Base-by-base conservation (phyloP, 2,329 filamentous ascomycete species). In the Trichophyton benhamiae region DNA sequence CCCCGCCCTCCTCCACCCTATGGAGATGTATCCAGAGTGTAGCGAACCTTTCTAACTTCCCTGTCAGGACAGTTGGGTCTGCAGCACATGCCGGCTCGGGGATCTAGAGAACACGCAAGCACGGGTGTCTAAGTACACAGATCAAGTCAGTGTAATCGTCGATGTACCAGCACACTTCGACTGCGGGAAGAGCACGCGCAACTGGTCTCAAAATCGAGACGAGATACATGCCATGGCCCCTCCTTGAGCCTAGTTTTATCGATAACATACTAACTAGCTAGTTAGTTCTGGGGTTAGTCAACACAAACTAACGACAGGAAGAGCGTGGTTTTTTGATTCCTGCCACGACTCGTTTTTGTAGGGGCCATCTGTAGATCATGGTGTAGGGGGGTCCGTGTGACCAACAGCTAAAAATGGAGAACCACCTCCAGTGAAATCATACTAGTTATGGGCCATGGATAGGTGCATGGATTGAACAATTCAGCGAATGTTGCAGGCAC, bases 341-440 rank as follows among this genome's bases (percentile, higher is more conserved):
- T 53, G 49, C 49, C 49, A 53, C 49, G 49, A 53, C 22, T 53
- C 41, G 27, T 11, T 44, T 44, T 44, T 27, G 49, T 20, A 33
- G 49, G 27, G 49, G 22, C 49, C 49, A 53, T 33, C 49, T 33
- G 49, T 53, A 53, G 49, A 53, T 53, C 49, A 53, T 53, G 27
- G 49, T 53, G 49, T 7, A 53, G 49, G 49, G 33, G 49, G 49
- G 49, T 53, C 49, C 27, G 49, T 53, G 49, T 53, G 49, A 53
- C 49, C 49, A 33, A 53, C 49, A 53, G 49, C 49, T 53, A 25
- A 33, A 53, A 53, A 30, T n/a, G 27, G 49, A 53, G 49, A 53
- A 53, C 33, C 22, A 53, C 30, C 48, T 22, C 48, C 48, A 53
- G 49, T 7, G 9, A 30, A 27, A 48, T 48, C 44, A 20, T 48